Base-by-base conservation (phyloP, 495 filamentous ascomycete genomes). In the Penicillium turbatum region DNA sequence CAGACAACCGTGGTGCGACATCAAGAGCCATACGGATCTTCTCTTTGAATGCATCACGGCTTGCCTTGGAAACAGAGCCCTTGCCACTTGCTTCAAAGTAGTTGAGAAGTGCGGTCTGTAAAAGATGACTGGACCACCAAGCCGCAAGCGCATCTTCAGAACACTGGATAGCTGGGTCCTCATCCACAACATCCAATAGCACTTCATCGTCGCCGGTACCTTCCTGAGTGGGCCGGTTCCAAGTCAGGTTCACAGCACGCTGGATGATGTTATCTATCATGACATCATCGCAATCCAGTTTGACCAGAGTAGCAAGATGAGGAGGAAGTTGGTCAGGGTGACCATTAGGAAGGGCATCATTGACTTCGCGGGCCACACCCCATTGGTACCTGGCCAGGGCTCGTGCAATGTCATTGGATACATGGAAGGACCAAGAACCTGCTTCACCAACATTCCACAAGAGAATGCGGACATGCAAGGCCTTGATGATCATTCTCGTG, bases 141-240 rank as follows among this genome's bases (percentile, higher is more conserved):
- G 92, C 87, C 12, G 92, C 88, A 16, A 96, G 79, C 24, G 89
- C 90, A 66, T 97, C 92, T 53, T 96, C 80, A 7, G 92, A 89
- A 11, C 89, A 92, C 30, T 87, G 83, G 45, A 97, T 91, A 5
- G 91, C 85, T 36, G 82, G 81, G 59, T 97, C 92, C 32, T 92
- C 88, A 16, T 92, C 87, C 10, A 96, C 89, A 12, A 83, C 78
- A 64, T 95, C 87, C 72, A 95, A 86, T 24, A 87, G 81, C 38
- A 86, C 86, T 46, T 85, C 84, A 29, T 79, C 70, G 9, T 79
- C 75, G 15, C 76, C 72, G 1, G 82, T 78, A 21, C 85, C 80
- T 57, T 86, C 76, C 12, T 82, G 82, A 1, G 85, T 92, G 6
- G 81, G 82, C 48, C 81, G 80, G 63, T 95, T 95, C 86, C 90